phyloP scores from a whole-genome alignment of 129 eudicot genomes.

The Deinandra increscens region DNA sequence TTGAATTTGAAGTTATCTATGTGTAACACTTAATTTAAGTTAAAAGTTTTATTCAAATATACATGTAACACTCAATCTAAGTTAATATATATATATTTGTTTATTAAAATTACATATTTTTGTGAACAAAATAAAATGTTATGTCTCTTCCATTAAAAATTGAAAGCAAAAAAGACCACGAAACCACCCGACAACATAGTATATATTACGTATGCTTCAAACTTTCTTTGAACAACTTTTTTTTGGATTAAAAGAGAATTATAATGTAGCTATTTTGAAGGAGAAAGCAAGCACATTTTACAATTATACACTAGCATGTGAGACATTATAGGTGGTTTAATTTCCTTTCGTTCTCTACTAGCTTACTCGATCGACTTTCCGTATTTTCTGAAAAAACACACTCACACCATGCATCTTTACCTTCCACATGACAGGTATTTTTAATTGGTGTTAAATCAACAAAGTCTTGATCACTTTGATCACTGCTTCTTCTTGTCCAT shows the following conservation, averaged over 20 bases:
- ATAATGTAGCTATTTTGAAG: conserved; percentile 16
- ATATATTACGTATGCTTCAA: conserved; percentile 23
- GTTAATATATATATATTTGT: background rate
- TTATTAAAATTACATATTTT: background rate
- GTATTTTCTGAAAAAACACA: too few relatives aligned
- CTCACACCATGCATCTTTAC: too few relatives aligned
- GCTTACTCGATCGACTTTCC: too few relatives aligned
- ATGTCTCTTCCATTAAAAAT: background rate
- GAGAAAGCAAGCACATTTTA: conserved; percentile 30
- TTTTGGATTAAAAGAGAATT: conserved; percentile 9
- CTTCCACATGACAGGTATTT: too few relatives aligned
- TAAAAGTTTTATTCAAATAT: too few relatives aligned
- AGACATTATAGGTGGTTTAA: too few relatives aligned
- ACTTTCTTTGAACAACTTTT: conserved; percentile 22
- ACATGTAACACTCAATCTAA: background rate
- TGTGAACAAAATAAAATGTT: background rate
- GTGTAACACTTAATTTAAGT: too few relatives aligned
- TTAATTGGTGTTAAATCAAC: too few relatives aligned
- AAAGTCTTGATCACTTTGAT: conserved; percentile 22
- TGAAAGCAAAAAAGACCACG: conserved; percentile 23
- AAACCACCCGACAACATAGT: conserved; percentile 16
- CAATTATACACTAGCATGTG: too few relatives aligned
- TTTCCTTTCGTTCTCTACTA: too few relatives aligned
- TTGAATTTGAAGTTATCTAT: too few relatives aligned
- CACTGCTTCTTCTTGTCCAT: conserved; percentile 15